Evolutionary conservation across 1,284 basidiomycete genomes (phyloP).

Genomic region (Ceratorhiza oryzae-sativae): DNA sequence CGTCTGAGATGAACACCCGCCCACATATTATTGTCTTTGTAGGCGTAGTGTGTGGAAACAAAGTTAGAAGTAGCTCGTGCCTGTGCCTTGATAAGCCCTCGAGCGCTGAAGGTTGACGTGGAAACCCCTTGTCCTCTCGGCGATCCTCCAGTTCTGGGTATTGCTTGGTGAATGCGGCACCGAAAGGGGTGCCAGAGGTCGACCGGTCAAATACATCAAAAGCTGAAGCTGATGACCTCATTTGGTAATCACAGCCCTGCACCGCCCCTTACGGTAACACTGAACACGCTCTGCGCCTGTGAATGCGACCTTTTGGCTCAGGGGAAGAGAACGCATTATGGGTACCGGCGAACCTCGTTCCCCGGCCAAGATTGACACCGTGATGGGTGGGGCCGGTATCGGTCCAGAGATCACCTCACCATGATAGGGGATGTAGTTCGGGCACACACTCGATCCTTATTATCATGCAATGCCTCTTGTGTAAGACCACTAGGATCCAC

Average conservation of each 20-base stretch:
- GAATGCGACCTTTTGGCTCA: neutral
- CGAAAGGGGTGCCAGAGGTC: constrained; percentile 4
- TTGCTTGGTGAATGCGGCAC: neutral
- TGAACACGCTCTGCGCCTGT: neutral
- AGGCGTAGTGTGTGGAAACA: neutral
- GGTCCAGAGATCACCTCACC: neutral
- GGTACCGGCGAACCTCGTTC: neutral
- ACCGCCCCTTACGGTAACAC: neutral
- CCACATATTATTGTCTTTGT: too few relatives aligned
- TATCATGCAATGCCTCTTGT: neutral
- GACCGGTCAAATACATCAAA: constrained; percentile 28
- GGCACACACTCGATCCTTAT: neutral
- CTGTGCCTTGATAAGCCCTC: constrained; percentile 3
- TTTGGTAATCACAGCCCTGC: constrained; percentile 6
- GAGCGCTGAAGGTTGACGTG: neutral
- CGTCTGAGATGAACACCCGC: neutral
- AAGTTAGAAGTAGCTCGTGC: neutral
- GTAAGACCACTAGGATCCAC: neutral
- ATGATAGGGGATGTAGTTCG: neutral
- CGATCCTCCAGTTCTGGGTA: neutral
- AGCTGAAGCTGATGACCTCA: neutral
- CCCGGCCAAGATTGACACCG: neutral
- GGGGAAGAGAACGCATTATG: neutral
- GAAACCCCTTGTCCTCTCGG: neutral
- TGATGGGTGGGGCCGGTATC: neutral